Evolutionary conservation across 2,329 filamentous ascomycete species (phyloP).

Genomic region (Zymoseptoria brevis): DNA sequence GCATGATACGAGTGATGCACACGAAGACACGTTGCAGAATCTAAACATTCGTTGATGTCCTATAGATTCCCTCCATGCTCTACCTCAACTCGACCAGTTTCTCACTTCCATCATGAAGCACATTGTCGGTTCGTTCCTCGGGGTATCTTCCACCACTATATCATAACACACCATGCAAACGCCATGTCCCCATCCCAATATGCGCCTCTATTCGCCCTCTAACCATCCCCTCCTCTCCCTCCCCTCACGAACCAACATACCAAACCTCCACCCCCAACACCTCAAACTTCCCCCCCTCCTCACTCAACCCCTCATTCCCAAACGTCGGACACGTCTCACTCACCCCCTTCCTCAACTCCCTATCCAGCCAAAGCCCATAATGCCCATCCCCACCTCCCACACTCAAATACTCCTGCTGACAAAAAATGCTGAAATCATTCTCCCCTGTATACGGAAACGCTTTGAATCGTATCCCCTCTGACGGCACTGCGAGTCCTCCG

Average conservation of each 20-base stretch:
- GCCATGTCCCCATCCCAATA: neutral
- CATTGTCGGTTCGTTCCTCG: neutral
- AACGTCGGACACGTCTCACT: constrained; percentile 83
- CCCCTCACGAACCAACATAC: constrained; percentile 60
- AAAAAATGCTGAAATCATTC: constrained; percentile 95
- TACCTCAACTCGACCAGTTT: too few species aligned
- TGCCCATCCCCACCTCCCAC: constrained; percentile 80
- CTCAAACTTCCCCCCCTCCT: constrained; percentile 86
- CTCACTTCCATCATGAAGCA: neutral
- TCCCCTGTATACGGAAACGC: constrained; percentile 93
- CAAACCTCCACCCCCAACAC: constrained; percentile 87
- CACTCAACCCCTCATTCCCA: constrained; percentile 87
- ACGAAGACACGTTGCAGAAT: too few species aligned
- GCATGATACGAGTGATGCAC: too few species aligned
- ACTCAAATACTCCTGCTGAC: constrained; percentile 75
- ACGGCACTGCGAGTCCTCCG: neutral
- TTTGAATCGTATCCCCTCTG: constrained; percentile 81
- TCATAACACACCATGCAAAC: neutral
- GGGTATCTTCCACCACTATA: neutral
- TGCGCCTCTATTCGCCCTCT: neutral
- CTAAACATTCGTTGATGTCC: too few species aligned
- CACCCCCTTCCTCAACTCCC: constrained; percentile 73
- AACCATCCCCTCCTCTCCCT: too few species aligned
- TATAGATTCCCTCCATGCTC: too few species aligned
- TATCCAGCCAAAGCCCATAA: constrained; percentile 90